Base-by-base conservation (phyloP, 805 yeast species). In the Jamesozyma rosinii region DNA sequence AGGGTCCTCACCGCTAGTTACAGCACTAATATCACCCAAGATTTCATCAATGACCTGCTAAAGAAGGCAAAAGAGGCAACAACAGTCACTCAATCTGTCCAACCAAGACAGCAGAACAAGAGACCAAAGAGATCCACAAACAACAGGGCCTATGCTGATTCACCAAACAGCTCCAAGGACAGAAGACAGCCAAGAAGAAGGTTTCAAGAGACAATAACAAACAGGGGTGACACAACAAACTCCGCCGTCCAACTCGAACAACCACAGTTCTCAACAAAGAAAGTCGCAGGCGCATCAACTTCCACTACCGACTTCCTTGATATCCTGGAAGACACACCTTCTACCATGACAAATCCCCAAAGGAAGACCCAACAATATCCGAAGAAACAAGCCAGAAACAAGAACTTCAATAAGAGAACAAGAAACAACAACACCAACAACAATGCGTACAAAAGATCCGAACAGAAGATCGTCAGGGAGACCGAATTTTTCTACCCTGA, bases 41-140 rank as follows among this genome's bases (percentile, higher is more conserved):
- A 61, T 38, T 61, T 59, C 37, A 49, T 61, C 40, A 53, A 57
- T 27, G 54, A 53, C 24, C 54, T 61, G 11, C 46, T 61, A 26
- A 51, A 49, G n/a, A 53, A 55, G 39, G 65, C 64, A 17, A 58
- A 59, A 39, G 58, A 59, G 38, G 61, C 59, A 13, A 52, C 63
- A 14, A 49, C 61, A 4, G 31, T 32, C 2, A 20, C 35, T 19
- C 26, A 41, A 30, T 33, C 42, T 44, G 19, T 8, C 15, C 5
- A 9, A 6, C 32, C 18, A 2, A 24, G 11, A 24, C 29, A 24
- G 11, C 10, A 6, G 6, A 24, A 13, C 6, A 9, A n/a, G 4
- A 36, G 17, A 3, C 22, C 22, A 4, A 36, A 21, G 9, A 41
- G 32, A 9, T 42, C 40, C 18, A 24, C 24, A 3, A 38, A 30